Percentiles rank a stretch among this genome's conserved stretches.
These are phyloP conservation scores for Pseudogymnoascus verrucosus DNA, from an alignment of 2,329 filamentous ascomycete species.

Conservation along the genomic window DNA sequence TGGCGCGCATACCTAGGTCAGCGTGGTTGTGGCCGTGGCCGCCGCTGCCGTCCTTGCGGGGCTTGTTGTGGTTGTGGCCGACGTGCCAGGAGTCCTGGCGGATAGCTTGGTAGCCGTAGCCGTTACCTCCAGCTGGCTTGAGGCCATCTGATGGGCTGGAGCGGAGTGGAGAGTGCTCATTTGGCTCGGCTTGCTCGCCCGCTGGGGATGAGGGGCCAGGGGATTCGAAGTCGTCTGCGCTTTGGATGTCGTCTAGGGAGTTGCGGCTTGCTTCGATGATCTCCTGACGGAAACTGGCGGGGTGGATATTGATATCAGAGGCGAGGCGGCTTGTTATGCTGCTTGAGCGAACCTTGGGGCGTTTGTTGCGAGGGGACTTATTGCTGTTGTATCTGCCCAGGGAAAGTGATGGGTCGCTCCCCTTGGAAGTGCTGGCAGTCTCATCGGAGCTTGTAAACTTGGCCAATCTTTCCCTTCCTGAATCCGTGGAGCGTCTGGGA, in stretches of 20 bases:
- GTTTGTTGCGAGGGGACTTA: conserved; percentile 18
- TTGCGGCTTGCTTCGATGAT: conserved; percentile 77
- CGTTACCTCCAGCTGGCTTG: not conserved
- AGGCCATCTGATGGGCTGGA: conserved; percentile 11
- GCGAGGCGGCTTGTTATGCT: conserved; percentile 46
- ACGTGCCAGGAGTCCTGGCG: conserved; percentile 42
- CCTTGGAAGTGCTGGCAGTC: conserved; percentile 20
- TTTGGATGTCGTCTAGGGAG: conserved; percentile 50
- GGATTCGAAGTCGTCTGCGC: conserved; percentile 39
- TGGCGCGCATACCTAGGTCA: conserved; percentile 92
- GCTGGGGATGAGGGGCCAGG: conserved; percentile 14
- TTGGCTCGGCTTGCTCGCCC: conserved; percentile 37
- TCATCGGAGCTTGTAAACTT: conserved; percentile 24
- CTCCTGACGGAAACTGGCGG: conserved; percentile 81
- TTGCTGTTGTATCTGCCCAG: conserved; percentile 10
- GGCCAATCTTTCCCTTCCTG: conserved; percentile 18
- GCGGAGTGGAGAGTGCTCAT: conserved; percentile 22
- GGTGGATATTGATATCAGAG: conserved; percentile 72
- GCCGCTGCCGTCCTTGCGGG: conserved; percentile 52
- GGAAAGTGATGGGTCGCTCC: conserved; percentile 12
- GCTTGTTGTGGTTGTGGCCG: conserved; percentile 73
- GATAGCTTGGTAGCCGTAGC: conserved; percentile 11
- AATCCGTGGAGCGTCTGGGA: conserved; percentile 17
- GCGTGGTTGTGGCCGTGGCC: conserved; percentile 69
- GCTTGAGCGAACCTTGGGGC: conserved; percentile 19